Conservation (phyloP, 2,329 filamentous ascomycete species). For the Neonectria magnoliae region DNA sequence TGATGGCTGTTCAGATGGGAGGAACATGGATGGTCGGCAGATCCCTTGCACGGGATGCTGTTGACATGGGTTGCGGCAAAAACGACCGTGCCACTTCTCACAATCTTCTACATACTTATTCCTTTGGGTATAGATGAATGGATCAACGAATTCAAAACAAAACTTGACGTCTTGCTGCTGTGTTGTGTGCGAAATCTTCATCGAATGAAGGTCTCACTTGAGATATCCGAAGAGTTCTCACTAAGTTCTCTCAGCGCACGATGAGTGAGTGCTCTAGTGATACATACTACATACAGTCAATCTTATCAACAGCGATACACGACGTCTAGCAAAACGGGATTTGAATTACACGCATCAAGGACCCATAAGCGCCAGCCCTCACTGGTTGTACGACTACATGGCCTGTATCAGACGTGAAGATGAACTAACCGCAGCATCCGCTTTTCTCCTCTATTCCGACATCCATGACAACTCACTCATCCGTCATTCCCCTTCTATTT, state of each 20-base stretch:
- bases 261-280: no score
- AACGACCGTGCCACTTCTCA: constrained; percentile 37
- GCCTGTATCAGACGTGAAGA: constrained; percentile 18
- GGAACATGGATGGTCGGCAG: constrained; percentile 1
- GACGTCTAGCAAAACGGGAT: constrained; percentile 16
- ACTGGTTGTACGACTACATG: constrained; percentile 20
- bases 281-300: no score
- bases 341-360: constrained; percentile 40
- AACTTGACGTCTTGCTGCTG: not conserved
- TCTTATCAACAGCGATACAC: not conserved
- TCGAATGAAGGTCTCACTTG: not conserved
- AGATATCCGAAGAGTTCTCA: not conserved
- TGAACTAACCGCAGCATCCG: constrained; percentile 4
- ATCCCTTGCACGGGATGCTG: not conserved
- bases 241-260: not conserved
- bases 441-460: constrained; percentile 16
- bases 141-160: constrained; percentile 41
- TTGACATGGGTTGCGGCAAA: constrained; percentile 22
- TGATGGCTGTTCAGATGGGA: constrained; percentile 23
- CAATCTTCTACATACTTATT: constrained; percentile 50
- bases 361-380: constrained; percentile 30
- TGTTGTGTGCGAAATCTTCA: not conserved
- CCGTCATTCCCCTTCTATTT: constrained; percentile 6
- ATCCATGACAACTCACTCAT: constrained; percentile 8
- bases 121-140: constrained; percentile 51